Evolutionary conservation across 2,329 filamentous ascomycete species (phyloP), one percentile per base, ranked within the genome.

Genomic region (Plectosphaerella sp.): DNA sequence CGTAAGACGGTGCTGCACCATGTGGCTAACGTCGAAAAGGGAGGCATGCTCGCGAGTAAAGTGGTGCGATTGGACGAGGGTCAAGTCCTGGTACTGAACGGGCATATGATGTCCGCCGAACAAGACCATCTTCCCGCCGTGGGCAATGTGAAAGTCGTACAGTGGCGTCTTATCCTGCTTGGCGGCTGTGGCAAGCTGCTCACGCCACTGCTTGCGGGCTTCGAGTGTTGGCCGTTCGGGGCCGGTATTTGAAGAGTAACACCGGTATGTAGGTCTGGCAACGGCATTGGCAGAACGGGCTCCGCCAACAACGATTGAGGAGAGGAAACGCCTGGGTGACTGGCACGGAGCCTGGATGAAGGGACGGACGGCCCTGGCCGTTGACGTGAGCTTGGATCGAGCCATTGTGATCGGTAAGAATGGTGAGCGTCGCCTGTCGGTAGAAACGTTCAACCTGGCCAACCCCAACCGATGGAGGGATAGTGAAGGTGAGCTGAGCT

Each of bases 81-180:
- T 86, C 59, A 89, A 79, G 59, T 85, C 82, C 35, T 79, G 72
- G 75, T 97, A 99, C 70, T 94, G 88, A 45, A 99, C 85, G 8
- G 94, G 94, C 91, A 99, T 97, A 61, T 83, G 78, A 74, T 87
- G 96, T 59, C 91, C 91, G 57, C 89, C 93, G 72, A 97, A 99
- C n/a, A 91, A 89, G 48, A 97, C 93, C 84, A 97, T 94, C 74
- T 96, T 97, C 59, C 82, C 94, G 60, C 90, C 90, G 65, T 89
- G 77, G 53, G 82, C 78, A 56, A 92, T 64, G 69, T 96, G 89
- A 20, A 95, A 75, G 62, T 91, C 85, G 69, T 93, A 88, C 20
- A 97, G 77, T 25, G 87, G 84, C 3, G 90, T 95, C 71, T 79
- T 86, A 62, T 69, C 74, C 57, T 81, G 74, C 18, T 67, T 64